Conservation (phyloP, 2,329 filamentous ascomycete species). For the Grosmannia huntii region DNA sequence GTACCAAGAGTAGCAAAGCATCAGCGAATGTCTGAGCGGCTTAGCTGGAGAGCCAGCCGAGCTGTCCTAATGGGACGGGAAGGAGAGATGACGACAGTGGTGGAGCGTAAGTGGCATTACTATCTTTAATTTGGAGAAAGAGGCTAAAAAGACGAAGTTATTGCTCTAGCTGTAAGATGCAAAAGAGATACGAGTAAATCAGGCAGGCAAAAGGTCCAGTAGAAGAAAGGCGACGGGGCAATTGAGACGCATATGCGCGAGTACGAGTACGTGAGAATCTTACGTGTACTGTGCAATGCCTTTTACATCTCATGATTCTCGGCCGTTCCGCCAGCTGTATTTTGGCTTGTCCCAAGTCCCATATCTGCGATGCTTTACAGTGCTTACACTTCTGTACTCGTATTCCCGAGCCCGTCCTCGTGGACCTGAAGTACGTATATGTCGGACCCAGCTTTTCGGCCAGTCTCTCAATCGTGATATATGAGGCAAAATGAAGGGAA, state of each 20-base stretch:
- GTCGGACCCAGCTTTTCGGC: no score
- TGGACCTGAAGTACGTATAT: background rate
- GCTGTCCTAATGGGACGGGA: background rate
- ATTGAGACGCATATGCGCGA: background rate
- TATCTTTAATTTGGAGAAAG: background rate
- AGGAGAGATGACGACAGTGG: background rate
- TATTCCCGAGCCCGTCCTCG: background rate
- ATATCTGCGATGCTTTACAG: background rate
- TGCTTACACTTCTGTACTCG: background rate
- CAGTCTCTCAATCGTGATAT: no score
- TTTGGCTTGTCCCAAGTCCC: background rate
- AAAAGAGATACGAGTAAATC: background rate
- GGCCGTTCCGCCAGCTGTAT: background rate
- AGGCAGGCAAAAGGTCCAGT: background rate
- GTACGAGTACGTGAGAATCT: background rate
- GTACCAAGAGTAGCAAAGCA: background rate
- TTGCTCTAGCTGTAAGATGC: background rate
- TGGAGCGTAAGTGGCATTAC: background rate
- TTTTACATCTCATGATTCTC: background rate
- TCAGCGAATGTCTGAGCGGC: background rate
- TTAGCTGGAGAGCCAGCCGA: background rate
- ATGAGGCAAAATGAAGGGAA: background rate
- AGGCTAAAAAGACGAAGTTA: background rate
- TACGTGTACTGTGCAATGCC: background rate
- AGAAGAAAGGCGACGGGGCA: background rate